Evolutionary conservation across 2,329 filamentous ascomycete species (phyloP).

Genomic region (Dactylonectria estremocensis): DNA sequence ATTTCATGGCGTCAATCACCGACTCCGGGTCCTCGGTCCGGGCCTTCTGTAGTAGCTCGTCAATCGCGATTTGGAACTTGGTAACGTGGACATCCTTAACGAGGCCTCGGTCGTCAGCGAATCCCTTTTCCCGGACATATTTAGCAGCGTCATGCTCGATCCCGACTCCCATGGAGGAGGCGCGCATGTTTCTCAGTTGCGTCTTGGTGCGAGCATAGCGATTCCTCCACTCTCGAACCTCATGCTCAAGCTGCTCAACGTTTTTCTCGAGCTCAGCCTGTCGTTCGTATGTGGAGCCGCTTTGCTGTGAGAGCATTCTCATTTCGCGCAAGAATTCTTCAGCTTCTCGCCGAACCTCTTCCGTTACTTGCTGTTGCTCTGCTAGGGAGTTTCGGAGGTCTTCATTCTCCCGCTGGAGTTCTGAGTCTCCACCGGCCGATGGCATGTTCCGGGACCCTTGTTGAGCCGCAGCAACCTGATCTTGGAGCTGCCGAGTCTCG

Average conservation of each 20-base stretch:
- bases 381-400: conserved; percentile 75
- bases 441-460: conserved; percentile 47
- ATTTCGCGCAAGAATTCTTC: conserved; percentile 90
- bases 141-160: conserved; percentile 79
- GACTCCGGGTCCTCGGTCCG: conserved; percentile 80
- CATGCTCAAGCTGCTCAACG: conserved; percentile 82
- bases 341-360: conserved; percentile 89
- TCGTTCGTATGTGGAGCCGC: conserved; percentile 82
- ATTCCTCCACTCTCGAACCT: conserved; percentile 91
- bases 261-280: conserved; percentile 84
- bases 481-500: conserved; percentile 74
- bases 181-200: conserved; percentile 85
- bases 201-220: conserved; percentile 92
- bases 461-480: conserved; percentile 72
- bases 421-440: conserved; percentile 60
- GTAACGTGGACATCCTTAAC: conserved; percentile 95
- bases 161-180: conserved; percentile 82
- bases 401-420: conserved; percentile 78
- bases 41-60: conserved; percentile 87
- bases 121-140: conserved; percentile 75
- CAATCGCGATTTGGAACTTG: conserved; percentile 94
- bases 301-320: conserved; percentile 86
- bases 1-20: conserved; percentile 89
- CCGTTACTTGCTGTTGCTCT: conserved; percentile 86
- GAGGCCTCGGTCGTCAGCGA: conserved; percentile 80